Conservation (phyloP, 768 basidiomycete species). For the Mrakia hoshinonis region DNA sequence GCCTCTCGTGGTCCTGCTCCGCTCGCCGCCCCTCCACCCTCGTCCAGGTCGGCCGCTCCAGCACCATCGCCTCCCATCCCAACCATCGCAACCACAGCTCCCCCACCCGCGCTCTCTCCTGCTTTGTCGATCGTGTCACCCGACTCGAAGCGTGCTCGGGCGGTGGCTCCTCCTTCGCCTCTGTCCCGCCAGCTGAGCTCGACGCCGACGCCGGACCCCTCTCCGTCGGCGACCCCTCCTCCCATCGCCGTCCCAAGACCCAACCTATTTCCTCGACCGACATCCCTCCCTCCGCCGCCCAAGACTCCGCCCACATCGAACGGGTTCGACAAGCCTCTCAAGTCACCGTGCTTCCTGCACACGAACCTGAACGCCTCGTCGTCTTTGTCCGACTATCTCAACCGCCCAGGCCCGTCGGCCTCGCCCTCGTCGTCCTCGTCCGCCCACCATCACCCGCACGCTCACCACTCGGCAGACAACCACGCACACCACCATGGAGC, state of each 20-base stretch:
- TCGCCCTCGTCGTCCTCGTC: not conserved
- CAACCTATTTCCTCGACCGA: not conserved
- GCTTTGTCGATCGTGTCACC: not conserved
- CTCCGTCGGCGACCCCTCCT: not conserved
- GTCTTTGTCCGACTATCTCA: slow-evolving; percentile 66
- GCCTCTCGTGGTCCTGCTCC: not conserved
- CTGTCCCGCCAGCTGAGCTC: not conserved
- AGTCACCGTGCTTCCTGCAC: slow-evolving; percentile 87
- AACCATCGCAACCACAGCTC: not conserved
- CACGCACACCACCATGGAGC: not conserved
- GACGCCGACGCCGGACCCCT: not conserved
- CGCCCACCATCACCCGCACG: not conserved
- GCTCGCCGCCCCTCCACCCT: not conserved
- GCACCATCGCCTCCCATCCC: not conserved
- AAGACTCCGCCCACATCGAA: not conserved
- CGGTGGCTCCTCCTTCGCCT: not conserved
- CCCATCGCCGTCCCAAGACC: not conserved
- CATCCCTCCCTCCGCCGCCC: slow-evolving; percentile 12
- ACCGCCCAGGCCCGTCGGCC: slow-evolving; percentile 19
- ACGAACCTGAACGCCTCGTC: slow-evolving; percentile 77
- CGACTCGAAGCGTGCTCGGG: slow-evolving; percentile 4
- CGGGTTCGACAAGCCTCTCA: not conserved
- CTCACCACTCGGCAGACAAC: too few relatives aligned
- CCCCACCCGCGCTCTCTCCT: not conserved
- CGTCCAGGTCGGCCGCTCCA: not conserved